A percentile compares a stretch with the other conserved stretches of the same genome.
Evolutionary conservation across 371 early-diverging fungal species (phyloP).

Genomic region (Syncephalastrum monosporum): DNA sequence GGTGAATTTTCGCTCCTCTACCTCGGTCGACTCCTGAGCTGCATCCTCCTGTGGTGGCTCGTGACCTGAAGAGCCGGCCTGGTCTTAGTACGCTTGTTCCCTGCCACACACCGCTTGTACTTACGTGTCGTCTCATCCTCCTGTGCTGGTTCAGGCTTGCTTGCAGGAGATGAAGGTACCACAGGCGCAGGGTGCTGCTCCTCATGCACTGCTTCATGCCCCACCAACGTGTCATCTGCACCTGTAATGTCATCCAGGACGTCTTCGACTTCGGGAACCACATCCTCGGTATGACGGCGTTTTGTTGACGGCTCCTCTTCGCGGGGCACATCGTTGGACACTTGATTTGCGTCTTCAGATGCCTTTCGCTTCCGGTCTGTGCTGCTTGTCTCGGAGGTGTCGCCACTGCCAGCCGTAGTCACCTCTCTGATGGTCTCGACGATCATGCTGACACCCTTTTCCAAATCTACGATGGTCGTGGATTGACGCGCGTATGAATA

Average conservation of each 20-base stretch:
- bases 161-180: background rate
- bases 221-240: conserved; percentile 45
- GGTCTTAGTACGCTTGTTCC: background rate
- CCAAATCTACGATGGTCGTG: conserved; percentile 50
- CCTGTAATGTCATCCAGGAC: conserved; percentile 16
- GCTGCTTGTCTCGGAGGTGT: background rate
- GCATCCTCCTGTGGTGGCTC: background rate
- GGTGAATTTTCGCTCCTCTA: background rate
- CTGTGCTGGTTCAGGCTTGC: background rate
- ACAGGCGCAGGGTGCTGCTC: background rate
- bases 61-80: background rate
- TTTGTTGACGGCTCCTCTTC: background rate
- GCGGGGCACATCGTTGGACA: no score
- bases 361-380: no score
- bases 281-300: conserved; percentile 9
- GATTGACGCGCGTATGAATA: background rate
- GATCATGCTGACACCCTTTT: conserved; percentile 60
- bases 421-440: conserved; percentile 36
- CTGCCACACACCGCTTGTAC: background rate
- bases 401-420: conserved; percentile 1
- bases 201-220: conserved; percentile 49
- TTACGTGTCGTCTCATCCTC: background rate
- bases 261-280: conserved; percentile 16
- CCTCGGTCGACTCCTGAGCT: background rate
- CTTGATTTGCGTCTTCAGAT: no score